phyloP scores from a whole-genome alignment of 1,139 yeast genomes.

The Kurtzmaniella quercitrusa region DNA sequence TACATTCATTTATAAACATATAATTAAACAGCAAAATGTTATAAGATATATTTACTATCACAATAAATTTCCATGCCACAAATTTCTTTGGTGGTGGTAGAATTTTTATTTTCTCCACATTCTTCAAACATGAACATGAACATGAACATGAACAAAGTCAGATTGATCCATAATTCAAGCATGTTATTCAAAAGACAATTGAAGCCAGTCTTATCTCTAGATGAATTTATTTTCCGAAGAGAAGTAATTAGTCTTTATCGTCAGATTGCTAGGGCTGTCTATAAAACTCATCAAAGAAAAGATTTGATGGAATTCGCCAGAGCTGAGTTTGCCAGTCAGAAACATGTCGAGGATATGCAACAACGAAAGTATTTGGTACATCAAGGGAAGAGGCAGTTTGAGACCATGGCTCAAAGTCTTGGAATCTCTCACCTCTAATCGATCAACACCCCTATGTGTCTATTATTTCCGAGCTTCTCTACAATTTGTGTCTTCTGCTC shows the following conservation, averaged over 20 bases:
- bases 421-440: slow-evolving; percentile 8
- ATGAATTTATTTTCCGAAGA: slow-evolving; percentile 39
- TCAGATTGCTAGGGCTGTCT: slow-evolving; percentile 28
- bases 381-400: slow-evolving; percentile 26
- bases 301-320: slow-evolving; percentile 32
- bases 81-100: too few species aligned
- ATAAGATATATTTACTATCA: too few species aligned
- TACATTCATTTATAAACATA: too few species aligned
- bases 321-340: slow-evolving; percentile 30
- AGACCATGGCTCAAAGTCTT: slow-evolving; percentile 18
- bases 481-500: not conserved
- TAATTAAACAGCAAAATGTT: too few species aligned
- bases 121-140: not conserved
- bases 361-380: slow-evolving; percentile 37
- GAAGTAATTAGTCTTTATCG: slow-evolving; percentile 31
- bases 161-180: not conserved
- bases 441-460: not conserved
- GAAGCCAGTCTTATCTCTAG: slow-evolving; percentile 25
- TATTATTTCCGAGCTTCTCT: not conserved
- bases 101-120: not conserved
- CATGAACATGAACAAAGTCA: not conserved
- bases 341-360: slow-evolving; percentile 25
- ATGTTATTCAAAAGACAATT: slow-evolving; percentile 2
- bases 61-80: too few species aligned
- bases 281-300: slow-evolving; percentile 33